phyloP scores from a whole-genome alignment of 225 moss, liverwort and hornwort genomes.

The Climacium dendroides region DNA sequence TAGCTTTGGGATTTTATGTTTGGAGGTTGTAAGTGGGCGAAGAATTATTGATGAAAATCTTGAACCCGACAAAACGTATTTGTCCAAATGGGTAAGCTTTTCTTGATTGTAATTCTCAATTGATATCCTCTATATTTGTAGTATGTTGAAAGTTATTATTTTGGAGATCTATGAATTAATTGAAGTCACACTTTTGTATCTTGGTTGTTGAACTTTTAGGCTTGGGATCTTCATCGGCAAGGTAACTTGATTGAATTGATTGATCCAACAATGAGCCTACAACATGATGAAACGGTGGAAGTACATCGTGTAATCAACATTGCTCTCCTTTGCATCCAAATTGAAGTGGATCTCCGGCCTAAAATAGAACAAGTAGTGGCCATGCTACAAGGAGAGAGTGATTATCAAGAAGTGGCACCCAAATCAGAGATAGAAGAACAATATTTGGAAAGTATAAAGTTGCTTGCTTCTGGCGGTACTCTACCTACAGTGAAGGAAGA shows the following conservation, averaged over 20 bases:
- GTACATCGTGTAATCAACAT: background rate
- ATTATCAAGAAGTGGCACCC: background rate
- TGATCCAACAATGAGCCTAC: background rate
- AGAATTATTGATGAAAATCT: background rate
- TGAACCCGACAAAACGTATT: background rate
- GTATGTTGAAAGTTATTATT: background rate
- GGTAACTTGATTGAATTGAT: background rate
- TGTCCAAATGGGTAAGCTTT: background rate
- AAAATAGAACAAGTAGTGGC: background rate
- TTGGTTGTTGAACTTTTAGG: background rate
- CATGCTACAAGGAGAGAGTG: background rate
- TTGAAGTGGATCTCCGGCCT: background rate
- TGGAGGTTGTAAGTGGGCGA: conserved; percentile 1
- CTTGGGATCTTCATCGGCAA: background rate
- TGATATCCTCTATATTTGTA: too few species aligned
- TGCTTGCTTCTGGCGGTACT: background rate
- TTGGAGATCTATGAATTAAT: too few species aligned
- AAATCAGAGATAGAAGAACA: background rate
- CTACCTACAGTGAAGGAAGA: background rate
- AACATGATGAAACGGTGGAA: background rate
- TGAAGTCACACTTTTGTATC: background rate
- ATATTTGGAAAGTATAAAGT: background rate
- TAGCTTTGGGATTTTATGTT: conserved; percentile 3
- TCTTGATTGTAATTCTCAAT: background rate
- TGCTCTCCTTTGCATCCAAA: background rate